A percentile compares a stretch with the other conserved stretches of the same genome.
These are phyloP conservation scores for Viola pubescens DNA, from an alignment of 441 rosid genomes.

Conservation along the genomic window DNA sequence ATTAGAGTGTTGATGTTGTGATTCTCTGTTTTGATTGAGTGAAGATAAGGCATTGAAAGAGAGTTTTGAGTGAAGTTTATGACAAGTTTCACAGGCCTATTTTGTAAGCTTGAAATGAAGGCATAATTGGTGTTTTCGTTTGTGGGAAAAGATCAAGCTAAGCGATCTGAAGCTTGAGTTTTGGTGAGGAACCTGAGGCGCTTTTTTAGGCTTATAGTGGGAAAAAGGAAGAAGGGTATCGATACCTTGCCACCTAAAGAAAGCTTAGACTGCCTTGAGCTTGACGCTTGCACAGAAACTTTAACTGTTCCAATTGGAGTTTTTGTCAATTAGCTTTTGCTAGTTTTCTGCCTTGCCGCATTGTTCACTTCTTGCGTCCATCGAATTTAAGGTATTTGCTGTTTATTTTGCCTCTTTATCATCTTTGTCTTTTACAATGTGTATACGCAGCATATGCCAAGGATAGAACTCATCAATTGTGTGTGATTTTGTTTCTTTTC, in stretches of 20 bases:
- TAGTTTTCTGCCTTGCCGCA: conserved; percentile 7
- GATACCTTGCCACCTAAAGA: conserved; percentile 34
- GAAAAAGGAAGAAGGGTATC: conserved; percentile 23
- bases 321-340: conserved; percentile 12
- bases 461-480: not conserved
- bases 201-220: conserved; percentile 19
- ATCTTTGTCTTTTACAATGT: conserved; percentile 9
- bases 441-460: conserved; percentile 3
- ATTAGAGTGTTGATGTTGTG: not conserved
- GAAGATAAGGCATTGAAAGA: conserved; percentile 13
- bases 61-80: conserved; percentile 13
- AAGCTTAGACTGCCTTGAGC: conserved; percentile 26
- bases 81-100: conserved; percentile 12
- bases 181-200: conserved; percentile 21
- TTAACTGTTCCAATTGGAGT: conserved; percentile 23
- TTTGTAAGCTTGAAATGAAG: conserved; percentile 11
- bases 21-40: conserved; percentile 14
- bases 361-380: conserved; percentile 22
- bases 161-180: not conserved
- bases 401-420: conserved; percentile 1
- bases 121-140: conserved; percentile 20
- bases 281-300: conserved; percentile 30
- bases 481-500: too few relatives aligned
- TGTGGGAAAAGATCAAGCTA: conserved; percentile 21
- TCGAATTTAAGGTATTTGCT: conserved; percentile 24